Evolutionary conservation across 306 rosid genomes (phyloP).

Genomic region (Vigna trinervia): DNA sequence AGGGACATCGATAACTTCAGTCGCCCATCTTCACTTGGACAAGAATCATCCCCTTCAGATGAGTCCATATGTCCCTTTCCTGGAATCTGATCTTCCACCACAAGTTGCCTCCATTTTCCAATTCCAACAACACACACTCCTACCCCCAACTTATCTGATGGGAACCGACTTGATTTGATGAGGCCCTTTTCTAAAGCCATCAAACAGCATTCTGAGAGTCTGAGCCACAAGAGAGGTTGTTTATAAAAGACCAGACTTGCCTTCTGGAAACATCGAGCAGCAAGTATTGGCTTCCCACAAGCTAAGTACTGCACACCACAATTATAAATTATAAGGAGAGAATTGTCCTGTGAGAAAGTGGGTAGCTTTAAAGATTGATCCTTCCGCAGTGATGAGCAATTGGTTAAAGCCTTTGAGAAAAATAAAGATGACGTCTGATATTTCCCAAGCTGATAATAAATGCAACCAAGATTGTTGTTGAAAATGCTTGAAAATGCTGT

Average conservation of each 20-base stretch:
- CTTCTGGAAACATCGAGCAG: conserved; percentile 92
- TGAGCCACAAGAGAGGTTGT: conserved; percentile 96
- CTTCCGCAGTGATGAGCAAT: conserved; percentile 78
- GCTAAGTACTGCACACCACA: conserved; percentile 93
- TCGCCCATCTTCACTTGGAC: conserved; percentile 64
- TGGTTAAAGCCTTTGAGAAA: conserved; percentile 86
- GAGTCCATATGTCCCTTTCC: conserved; percentile 58
- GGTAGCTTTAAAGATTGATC: conserved; percentile 75
- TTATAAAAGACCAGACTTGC: conserved; percentile 82
- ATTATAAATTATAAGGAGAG: conserved; percentile 79
- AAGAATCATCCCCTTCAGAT: conserved; percentile 53
- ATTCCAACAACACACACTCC: conserved; percentile 76
- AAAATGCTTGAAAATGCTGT: conserved; percentile 72
- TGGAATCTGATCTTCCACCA: conserved; percentile 64
- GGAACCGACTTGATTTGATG: conserved; percentile 49
- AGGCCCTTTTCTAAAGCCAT: conserved; percentile 91
- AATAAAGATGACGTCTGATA: conserved; percentile 81
- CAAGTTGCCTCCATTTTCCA: conserved; percentile 98
- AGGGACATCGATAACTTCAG: conserved; percentile 79
- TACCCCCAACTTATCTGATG: conserved; percentile 67
- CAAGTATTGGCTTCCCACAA: conserved; percentile 88
- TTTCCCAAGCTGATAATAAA: conserved; percentile 93
- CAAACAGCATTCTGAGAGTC: conserved; percentile 95
- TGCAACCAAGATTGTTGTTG: conserved; percentile 96
- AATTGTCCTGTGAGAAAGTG: conserved; percentile 83